Evolutionary conservation across 768 basidiomycete genomes (phyloP).

Genomic region (Trichaptum fuscoviolaceum): DNA sequence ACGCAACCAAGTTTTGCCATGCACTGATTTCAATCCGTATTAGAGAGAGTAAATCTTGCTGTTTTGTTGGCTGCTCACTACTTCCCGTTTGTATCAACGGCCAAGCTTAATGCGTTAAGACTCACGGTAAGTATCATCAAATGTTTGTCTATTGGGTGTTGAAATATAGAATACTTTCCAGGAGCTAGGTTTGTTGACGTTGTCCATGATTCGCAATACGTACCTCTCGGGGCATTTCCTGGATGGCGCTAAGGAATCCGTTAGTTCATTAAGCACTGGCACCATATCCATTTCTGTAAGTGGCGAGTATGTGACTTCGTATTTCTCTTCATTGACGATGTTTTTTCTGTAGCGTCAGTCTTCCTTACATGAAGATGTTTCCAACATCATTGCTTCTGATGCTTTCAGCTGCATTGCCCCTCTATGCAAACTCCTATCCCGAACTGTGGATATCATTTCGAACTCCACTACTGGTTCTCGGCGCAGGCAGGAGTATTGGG

Average conservation of each 20-base stretch:
- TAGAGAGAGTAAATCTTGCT: conserved; percentile 21
- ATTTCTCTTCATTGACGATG: conserved; percentile 7
- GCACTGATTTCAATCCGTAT: conserved; percentile 1
- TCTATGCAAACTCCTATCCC: conserved; percentile 35
- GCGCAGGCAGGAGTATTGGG: conserved; percentile 6
- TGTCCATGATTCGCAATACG: conserved; percentile 45
- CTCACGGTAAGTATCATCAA: conserved; percentile 36
- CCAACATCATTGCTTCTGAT: conserved; percentile 24
- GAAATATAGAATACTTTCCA: conserved; percentile 16
- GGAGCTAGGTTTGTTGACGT: conserved; percentile 28
- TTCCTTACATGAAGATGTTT: conserved; percentile 29
- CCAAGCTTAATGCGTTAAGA: conserved; percentile 57
- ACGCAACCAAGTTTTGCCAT: not conserved
- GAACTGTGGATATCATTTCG: conserved; percentile 27
- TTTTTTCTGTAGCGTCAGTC: conserved; percentile 24
- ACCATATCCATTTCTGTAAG: conserved; percentile 18
- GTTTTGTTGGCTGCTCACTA: conserved; percentile 55
- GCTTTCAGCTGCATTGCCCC: conserved; percentile 33
- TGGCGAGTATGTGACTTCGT: conserved; percentile 10
- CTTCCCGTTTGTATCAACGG: conserved; percentile 45
- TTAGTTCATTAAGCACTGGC: conserved; percentile 22
- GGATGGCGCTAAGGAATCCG: conserved; percentile 3
- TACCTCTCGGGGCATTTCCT: conserved; percentile 57
- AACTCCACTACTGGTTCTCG: conserved; percentile 25
- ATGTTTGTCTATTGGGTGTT: conserved; percentile 8